Base-by-base conservation (phyloP, 2,329 filamentous ascomycete genomes). In the Nothophaeocryptopus gaeumannii region DNA sequence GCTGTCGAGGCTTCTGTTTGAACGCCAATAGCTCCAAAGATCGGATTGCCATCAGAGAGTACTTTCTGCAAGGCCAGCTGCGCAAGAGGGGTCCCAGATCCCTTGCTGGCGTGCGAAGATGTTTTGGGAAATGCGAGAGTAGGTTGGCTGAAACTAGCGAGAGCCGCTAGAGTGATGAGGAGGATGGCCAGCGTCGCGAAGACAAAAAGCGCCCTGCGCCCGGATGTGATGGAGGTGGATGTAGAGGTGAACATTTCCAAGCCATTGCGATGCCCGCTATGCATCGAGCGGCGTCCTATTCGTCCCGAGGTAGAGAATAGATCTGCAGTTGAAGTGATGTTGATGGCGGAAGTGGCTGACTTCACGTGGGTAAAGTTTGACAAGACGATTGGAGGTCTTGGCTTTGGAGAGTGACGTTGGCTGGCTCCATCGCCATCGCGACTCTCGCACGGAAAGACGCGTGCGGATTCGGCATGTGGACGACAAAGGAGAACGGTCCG, bases 21-120 rank as follows among this genome's bases (percentile, higher is more conserved):
- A 62, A 63, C 4, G 33, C 42, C 12, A 38, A 32, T 13, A 49
- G 40, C 26, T 15, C 75, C 75, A 54, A 77, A 73, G 15, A 77
- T 67, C 5, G 74, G 71, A 2, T 67, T 60, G 11, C 71, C 72
- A 58, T 73, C 69, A 10, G 55, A 31, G 1, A 77, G 66, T 8
- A 75, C 64, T 50, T 75, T 74, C 36, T 71, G 61, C 13, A 76
- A 59, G 3, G 73, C 73, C 14, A 71, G 56, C 26, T 67, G 57
- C 10, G 62, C 62, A 12, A 75, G 50, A 5, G 36, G 8, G 16
- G 44, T 39, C 11, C 35, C 34, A 10, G 40, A 34, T 16, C 36
- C 37, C 14, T 36, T 34, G 31, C 31, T 32, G 32, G 16, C 40
- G n/a, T 30, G 10, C 30, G 45, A 39, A 47, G 40, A 13, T 39